phyloP scores from a whole-genome alignment of 257 asterid genomes.

The Jaltomata sinuosa region DNA sequence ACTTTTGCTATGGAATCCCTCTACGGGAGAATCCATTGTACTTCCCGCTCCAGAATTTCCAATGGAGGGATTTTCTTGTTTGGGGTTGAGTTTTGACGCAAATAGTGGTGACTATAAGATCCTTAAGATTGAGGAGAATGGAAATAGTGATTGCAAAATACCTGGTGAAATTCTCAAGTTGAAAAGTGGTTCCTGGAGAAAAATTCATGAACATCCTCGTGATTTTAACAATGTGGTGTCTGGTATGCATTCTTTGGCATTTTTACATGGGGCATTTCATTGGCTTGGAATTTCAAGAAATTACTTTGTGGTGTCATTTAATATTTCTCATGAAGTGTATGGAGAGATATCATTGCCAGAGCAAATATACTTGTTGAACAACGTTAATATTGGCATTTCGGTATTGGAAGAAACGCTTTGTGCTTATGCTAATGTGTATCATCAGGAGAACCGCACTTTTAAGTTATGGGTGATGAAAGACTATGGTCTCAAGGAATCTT shows the following conservation, averaged over 20 bases:
- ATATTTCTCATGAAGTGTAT: neutral
- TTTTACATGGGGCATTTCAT: neutral
- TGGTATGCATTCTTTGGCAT: neutral
- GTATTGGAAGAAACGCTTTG: too few species aligned
- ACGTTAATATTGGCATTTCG: neutral
- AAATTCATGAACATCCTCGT: neutral
- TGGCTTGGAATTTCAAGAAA: neutral
- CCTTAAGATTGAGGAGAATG: neutral
- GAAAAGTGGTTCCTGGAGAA: neutral
- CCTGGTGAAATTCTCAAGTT: neutral
- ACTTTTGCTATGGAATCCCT: too few species aligned
- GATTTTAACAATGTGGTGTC: neutral
- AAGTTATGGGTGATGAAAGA: neutral
- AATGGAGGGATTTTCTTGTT: too few species aligned
- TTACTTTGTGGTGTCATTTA: neutral
- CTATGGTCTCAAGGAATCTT: neutral
- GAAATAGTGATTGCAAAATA: neutral
- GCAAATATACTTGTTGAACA: neutral
- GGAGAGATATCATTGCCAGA: neutral
- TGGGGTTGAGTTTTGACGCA: too few species aligned
- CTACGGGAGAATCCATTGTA: too few species aligned
- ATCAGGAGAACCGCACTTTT: neutral
- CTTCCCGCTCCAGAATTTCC: too few species aligned
- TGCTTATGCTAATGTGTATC: too few species aligned
- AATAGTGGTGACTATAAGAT: too few species aligned